Evolutionary conservation across 306 rosid species (phyloP).

Genomic region (Cercis canadensis): DNA sequence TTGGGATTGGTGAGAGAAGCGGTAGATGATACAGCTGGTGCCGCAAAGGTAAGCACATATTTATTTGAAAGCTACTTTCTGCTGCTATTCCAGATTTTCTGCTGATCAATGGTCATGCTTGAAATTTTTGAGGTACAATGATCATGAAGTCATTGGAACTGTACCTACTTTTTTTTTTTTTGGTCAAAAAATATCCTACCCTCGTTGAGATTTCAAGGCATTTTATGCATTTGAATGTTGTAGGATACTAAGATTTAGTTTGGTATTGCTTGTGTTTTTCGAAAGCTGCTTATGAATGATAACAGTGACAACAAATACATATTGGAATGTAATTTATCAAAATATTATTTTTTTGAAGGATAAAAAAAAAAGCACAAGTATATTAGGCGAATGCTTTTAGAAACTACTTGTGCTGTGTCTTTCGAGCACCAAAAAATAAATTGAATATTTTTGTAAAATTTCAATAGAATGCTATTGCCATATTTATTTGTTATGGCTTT

Average conservation of each 20-base stretch:
- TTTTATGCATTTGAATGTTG: constrained; percentile 19
- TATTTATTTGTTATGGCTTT: too few species aligned
- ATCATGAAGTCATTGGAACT: constrained; percentile 16
- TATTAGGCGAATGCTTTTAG: too few species aligned
- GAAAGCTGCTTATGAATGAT: too few species aligned
- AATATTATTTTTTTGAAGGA: too few species aligned
- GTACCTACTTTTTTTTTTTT: constrained; percentile 32
- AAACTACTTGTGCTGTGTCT: too few species aligned
- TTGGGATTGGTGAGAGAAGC: constrained; percentile 90
- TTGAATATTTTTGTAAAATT: too few species aligned
- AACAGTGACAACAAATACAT: too few species aligned
- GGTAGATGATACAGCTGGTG: constrained; percentile 94
- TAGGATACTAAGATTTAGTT: constrained; percentile 7
- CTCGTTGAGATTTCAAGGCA: constrained; percentile 18
- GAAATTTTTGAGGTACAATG: constrained; percentile 7
- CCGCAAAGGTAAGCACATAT: constrained; percentile 76
- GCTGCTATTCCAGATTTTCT: constrained; percentile 25
- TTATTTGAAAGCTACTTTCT: constrained; percentile 31
- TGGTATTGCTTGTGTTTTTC: neutral
- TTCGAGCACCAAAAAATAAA: too few species aligned
- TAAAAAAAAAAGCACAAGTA: too few species aligned
- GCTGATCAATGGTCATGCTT: constrained; percentile 18
- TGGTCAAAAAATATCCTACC: constrained; percentile 14
- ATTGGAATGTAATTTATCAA: too few species aligned
- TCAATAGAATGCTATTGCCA: too few species aligned